These are phyloP conservation scores for Nepenthes alata DNA, from an alignment of 179 eudicot genomes.

Conservation along the genomic window DNA sequence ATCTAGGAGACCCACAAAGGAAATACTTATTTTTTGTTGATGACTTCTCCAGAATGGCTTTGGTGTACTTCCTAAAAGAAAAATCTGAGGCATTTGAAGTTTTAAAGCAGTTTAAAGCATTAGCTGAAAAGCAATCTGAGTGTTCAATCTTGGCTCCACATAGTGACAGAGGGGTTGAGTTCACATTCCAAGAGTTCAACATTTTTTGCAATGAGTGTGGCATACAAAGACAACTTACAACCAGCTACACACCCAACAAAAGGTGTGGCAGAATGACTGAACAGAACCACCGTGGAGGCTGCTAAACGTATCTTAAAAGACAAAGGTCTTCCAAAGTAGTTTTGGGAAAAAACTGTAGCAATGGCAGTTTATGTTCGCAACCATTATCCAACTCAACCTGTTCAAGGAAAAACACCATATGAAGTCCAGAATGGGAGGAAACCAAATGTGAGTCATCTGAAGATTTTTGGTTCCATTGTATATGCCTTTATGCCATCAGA, in stretches of 20 bases:
- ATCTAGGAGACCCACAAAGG: not conserved
- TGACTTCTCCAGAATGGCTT: not conserved
- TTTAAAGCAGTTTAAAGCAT: not conserved
- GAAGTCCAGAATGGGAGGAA: not conserved
- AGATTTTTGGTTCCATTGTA: not conserved
- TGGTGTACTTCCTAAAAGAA: not conserved
- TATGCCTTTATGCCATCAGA: not conserved
- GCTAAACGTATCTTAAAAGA: not conserved
- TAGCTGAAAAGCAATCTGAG: not conserved
- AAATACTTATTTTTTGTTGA: not conserved
- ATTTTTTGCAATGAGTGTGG: not conserved
- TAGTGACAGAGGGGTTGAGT: not conserved
- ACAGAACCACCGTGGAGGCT: not conserved
- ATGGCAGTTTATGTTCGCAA: not conserved
- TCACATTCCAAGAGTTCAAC: not conserved
- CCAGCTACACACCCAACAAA: not conserved
- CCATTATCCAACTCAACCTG: not conserved
- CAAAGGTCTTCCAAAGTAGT: not conserved
- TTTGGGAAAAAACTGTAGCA: not conserved
- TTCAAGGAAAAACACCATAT: not conserved
- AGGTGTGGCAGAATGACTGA: not conserved
- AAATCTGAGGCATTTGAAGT: not conserved
- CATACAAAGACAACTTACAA: not conserved
- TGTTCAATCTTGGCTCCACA: not conserved
- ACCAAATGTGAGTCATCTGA: not conserved